Evolutionary conservation across 768 basidiomycete genomes (phyloP), one percentile per base, ranked within the genome.

Genomic region (Kwoniella newhampshirensis): DNA sequence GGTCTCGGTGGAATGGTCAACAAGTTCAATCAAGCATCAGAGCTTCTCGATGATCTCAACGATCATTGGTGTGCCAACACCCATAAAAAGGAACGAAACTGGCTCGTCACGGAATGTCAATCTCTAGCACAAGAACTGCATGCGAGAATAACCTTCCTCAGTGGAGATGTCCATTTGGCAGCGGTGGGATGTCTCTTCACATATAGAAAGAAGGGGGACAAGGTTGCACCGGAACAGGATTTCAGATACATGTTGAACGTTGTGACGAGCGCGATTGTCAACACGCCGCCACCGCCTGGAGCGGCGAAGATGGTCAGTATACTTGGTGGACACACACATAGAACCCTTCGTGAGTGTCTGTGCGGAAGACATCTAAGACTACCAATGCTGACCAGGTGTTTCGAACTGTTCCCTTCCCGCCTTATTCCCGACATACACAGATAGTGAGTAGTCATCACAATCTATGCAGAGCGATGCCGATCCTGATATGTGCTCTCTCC

Each of bases 91-190:
- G 96, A 98, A 77, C 86, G 94, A 51, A 97, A 98, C 74, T 86
- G 84, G 85, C 80, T 97, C 23, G 82, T 98, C 41, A 81, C 85
- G 61, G 82, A 87, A 70, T 80, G 89, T 62, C 94, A 97, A 74
- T 78, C 81, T 20, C 80, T 90, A 60, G 87, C 92, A 0, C 75
- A 78, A 41, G 74, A 77, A 45, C 85, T 83, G 74, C 80, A 81
- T 25, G 75, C 87, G 27, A 84, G 96, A 25, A 81, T 99, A n/a
- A 82, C 86, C 0, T 92, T 93, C 76, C 69, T 98, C 17, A 87
- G 87, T 0, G 96, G 96, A 3, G 93, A 99, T 73, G 94, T 97
- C 13, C 94, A 97, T 71, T 88, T 88, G 64, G 88, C 88, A 0
- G 88, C 89, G 0, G 88, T 91, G 0, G 88, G 72, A n/a, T 64